These are phyloP conservation scores for Suillus americanus DNA, from an alignment of 768 basidiomycete genomes.

Conservation along the genomic window DNA sequence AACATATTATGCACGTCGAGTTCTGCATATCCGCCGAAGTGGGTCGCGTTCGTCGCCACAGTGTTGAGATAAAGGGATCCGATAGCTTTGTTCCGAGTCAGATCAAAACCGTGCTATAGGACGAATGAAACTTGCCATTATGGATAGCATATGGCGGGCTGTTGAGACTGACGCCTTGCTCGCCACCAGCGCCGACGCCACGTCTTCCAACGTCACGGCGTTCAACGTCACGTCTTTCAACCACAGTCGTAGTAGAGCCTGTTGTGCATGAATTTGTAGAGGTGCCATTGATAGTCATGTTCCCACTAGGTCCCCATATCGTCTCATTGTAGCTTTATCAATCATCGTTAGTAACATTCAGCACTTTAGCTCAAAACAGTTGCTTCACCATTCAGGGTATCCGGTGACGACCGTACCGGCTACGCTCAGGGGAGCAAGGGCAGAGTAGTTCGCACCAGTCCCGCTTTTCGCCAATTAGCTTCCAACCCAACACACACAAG, in stretches of 20 bases:
- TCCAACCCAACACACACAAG: background rate
- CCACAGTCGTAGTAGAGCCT: conserved; percentile 6
- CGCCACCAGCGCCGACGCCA: conserved; percentile 49
- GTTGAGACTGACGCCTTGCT: conserved; percentile 51
- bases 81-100: conserved; percentile 37
- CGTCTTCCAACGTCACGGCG: conserved; percentile 49
- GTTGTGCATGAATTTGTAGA: conserved; percentile 46
- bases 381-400: conserved; percentile 68
- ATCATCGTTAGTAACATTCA: background rate
- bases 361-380: background rate
- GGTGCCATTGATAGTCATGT: conserved; percentile 69
- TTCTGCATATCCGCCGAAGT: conserved; percentile 59
- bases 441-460: conserved; percentile 53
- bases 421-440: conserved; percentile 52
- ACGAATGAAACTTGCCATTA: conserved; percentile 46
- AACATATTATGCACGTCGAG: conserved; percentile 71
- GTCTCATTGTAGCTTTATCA: conserved; percentile 56
- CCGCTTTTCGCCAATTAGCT: conserved; percentile 32
- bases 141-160: conserved; percentile 68
- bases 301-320: conserved; percentile 67
- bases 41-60: conserved; percentile 71
- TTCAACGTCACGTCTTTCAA: conserved; percentile 30
- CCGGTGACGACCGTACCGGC: conserved; percentile 51
- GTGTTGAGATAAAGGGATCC: conserved; percentile 55
- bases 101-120: background rate